Percentiles rank a stretch among this genome's conserved stretches.
phyloP scores from a whole-genome alignment of 106 monocot genomes.

The Dactylorhiza incarnata region DNA sequence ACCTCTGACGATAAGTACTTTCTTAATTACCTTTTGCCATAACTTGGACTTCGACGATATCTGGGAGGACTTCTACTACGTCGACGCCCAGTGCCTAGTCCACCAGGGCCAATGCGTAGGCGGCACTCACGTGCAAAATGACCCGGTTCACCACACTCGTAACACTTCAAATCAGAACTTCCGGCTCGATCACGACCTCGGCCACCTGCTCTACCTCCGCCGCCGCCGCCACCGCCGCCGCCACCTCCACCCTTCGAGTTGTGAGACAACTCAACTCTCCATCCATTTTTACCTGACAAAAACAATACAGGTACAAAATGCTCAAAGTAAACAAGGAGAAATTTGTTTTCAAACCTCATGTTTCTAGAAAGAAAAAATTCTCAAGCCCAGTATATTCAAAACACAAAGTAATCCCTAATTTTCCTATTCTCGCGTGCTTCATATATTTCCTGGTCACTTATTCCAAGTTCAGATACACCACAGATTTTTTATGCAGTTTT shows the following conservation, averaged over 20 bases:
- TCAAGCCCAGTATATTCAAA: too few relatives aligned
- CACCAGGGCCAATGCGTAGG: slow-evolving; percentile 67
- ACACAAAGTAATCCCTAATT: too few relatives aligned
- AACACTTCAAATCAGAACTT: slow-evolving; percentile 79
- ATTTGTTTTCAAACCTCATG: too few relatives aligned
- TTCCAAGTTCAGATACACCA: too few relatives aligned
- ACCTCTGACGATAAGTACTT: neutral
- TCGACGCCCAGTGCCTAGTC: slow-evolving; percentile 72
- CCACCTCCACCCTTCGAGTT: slow-evolving; percentile 46
- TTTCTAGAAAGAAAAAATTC: too few relatives aligned
- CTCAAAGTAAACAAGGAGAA: neutral
- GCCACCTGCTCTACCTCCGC: slow-evolving; percentile 25
- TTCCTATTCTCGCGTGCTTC: too few relatives aligned
- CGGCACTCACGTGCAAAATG: slow-evolving; percentile 98
- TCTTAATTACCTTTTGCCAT: slow-evolving; percentile 45
- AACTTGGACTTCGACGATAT: slow-evolving; percentile 75
- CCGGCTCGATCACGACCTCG: slow-evolving; percentile 38
- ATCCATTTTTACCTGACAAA: slow-evolving; percentile 63
- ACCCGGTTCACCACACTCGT: slow-evolving; percentile 95
- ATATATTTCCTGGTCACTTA: too few relatives aligned
- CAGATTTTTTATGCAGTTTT: too few relatives aligned
- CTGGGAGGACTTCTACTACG: slow-evolving; percentile 54
- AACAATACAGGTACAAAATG: neutral
- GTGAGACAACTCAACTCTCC: slow-evolving; percentile 93
- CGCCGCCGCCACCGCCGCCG: slow-evolving; percentile 27